A percentile compares a stretch with the other conserved stretches of the same genome.
Evolutionary conservation across 768 basidiomycete species (phyloP).

Genomic region (Mycena polygramma): DNA sequence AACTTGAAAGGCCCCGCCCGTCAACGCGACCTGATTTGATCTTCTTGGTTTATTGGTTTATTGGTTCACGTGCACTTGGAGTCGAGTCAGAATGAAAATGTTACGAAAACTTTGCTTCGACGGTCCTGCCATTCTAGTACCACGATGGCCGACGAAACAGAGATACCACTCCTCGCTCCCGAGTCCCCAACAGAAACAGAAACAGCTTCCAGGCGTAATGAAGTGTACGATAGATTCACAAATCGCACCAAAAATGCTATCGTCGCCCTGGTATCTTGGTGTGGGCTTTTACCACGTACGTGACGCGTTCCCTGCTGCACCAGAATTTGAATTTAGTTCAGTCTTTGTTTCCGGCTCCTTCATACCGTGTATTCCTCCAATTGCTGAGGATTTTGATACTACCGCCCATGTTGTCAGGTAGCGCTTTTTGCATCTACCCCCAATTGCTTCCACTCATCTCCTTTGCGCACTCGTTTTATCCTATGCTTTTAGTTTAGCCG

Average conservation of each 20-base stretch:
- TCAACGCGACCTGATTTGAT: not conserved
- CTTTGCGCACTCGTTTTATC: not conserved
- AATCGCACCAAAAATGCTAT: slow-evolving; percentile 6
- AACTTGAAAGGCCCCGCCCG: not conserved
- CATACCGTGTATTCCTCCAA: slow-evolving; percentile 52
- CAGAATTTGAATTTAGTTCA: not conserved
- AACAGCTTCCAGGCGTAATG: not conserved
- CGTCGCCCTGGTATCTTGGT: slow-evolving; percentile 16
- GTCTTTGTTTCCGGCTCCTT: slow-evolving; percentile 51
- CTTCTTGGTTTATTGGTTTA: not conserved
- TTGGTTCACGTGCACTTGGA: not conserved
- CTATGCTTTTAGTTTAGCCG: slow-evolving; percentile 52
- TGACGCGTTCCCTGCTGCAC: not conserved
- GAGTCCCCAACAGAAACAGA: slow-evolving; percentile 8
- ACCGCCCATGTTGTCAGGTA: slow-evolving; percentile 47
- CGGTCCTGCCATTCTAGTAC: not conserved
- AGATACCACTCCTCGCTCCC: slow-evolving; percentile 5
- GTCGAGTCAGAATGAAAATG: slow-evolving; percentile 7
- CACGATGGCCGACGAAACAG: not conserved
- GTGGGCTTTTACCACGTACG: slow-evolving; percentile 14
- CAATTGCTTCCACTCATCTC: not conserved
- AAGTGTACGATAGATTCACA: not conserved
- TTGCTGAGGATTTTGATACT: slow-evolving; percentile 50
- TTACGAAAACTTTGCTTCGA: not conserved
- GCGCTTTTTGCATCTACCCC: not conserved